A percentile compares a stretch with the other conserved stretches of the same genome.
Conservation (phyloP, 192 early-diverging fungal genomes). For the Podila epigama region DNA sequence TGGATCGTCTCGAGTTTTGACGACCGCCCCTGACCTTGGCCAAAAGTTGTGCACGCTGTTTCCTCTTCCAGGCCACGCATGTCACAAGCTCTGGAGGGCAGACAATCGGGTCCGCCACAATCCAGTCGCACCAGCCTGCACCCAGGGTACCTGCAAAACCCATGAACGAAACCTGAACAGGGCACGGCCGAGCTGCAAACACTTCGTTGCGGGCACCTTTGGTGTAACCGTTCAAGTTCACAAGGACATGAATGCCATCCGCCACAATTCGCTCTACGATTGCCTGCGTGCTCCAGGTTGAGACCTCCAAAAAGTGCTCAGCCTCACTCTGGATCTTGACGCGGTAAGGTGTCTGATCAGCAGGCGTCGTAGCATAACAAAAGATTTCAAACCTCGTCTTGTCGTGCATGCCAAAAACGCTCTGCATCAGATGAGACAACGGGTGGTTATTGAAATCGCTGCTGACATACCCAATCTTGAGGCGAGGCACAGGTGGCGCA, state of each 20-base stretch:
- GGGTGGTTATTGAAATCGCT: conserved; percentile 97
- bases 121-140: conserved; percentile 84
- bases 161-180: conserved; percentile 91
- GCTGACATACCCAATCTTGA: conserved; percentile 88
- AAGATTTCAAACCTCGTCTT: conserved; percentile 71
- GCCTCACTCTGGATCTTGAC: conserved; percentile 75
- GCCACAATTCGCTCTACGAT: conserved; percentile 77
- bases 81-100: conserved; percentile 75
- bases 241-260: conserved; percentile 88
- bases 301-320: conserved; percentile 84
- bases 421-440: conserved; percentile 92
- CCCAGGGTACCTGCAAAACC: conserved; percentile 94
- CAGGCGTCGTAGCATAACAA: conserved; percentile 85
- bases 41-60: conserved; percentile 54
- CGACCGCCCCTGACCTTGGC: conserved; percentile 13
- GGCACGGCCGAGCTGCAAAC: conserved; percentile 89
- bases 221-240: conserved; percentile 97
- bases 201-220: conserved; percentile 94
- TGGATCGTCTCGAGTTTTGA: not conserved
- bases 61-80: conserved; percentile 60
- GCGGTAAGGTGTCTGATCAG: conserved; percentile 82
- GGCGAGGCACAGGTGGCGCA: conserved; percentile 66
- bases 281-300: conserved; percentile 71
- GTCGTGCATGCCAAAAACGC: conserved; percentile 93
- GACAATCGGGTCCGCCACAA: conserved; percentile 79